Percentiles rank a stretch among this genome's conserved stretches.
These are phyloP conservation scores for Eutrema japonicum DNA, from an alignment of 345 rosid genomes.

Conservation along the genomic window DNA sequence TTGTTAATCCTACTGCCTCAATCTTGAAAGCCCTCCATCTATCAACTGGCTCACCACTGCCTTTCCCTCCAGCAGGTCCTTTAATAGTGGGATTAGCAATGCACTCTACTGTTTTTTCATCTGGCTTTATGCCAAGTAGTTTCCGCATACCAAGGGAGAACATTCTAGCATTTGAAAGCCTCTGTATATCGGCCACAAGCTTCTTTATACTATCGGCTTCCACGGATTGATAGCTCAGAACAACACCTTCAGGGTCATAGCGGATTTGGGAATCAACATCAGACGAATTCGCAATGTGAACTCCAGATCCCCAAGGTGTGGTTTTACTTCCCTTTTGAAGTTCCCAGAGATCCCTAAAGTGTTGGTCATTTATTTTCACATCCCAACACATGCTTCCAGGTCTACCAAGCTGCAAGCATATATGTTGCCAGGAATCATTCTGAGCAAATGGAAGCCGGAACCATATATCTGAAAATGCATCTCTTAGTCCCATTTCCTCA, in stretches of 20 bases:
- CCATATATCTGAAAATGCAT: slow-evolving; percentile 90
- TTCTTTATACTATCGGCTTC: slow-evolving; percentile 90
- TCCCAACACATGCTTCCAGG: slow-evolving; percentile 99
- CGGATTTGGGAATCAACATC: slow-evolving; percentile 93
- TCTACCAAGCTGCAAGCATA: slow-evolving; percentile 96
- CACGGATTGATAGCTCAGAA: slow-evolving; percentile 90
- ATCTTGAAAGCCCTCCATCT: slow-evolving; percentile 91
- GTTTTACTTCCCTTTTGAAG: slow-evolving; percentile 85
- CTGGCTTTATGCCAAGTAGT: slow-evolving; percentile 87
- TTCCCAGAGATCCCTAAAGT: slow-evolving; percentile 97
- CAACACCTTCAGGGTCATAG: slow-evolving; percentile 96
- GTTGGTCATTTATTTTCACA: slow-evolving; percentile 94
- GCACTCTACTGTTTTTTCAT: slow-evolving; percentile 73
- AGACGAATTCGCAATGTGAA: slow-evolving; percentile 91
- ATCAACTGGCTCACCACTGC: slow-evolving; percentile 66
- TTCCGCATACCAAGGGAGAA: slow-evolving; percentile 94
- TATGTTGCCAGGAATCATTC: slow-evolving; percentile 86
- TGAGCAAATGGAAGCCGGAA: slow-evolving; percentile 86
- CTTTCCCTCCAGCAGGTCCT: slow-evolving; percentile 62
- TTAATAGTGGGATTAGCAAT: slow-evolving; percentile 55
- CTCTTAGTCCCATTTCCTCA: slow-evolving; percentile 81
- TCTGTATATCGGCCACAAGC: slow-evolving; percentile 85
- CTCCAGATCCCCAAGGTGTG: slow-evolving; percentile 91
- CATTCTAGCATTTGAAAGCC: slow-evolving; percentile 97
- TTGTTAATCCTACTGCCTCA: slow-evolving; percentile 93